Base-by-base conservation (phyloP, 345 rosid species). In the Melastoma malabathricum region DNA sequence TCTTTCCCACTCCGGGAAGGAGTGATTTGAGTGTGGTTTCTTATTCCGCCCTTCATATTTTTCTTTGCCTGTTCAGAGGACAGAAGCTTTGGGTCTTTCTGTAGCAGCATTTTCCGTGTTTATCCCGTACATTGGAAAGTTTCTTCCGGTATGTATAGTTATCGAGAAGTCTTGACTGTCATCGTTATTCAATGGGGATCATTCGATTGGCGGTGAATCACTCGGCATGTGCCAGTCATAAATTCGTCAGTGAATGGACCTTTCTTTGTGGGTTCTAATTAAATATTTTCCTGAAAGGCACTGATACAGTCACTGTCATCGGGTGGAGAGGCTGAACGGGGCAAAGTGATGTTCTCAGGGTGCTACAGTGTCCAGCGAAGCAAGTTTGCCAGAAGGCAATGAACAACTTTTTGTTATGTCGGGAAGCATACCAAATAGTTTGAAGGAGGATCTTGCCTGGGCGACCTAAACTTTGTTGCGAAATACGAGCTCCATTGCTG, bases 361-460 rank as follows among this genome's bases (percentile, higher is more conserved):
- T 41, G 72, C 84, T 27, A 65, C 54, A 57, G 61, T 57, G 38
- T 44, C 58, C 15, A 81, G 75, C 50, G 71, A 68, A 67, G 51
- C 62, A 48, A 66, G 68, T 25, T 69, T 83, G 16, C 94, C 94
- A 8, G 75, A 72, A 67, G 82, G 66, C 5, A 66, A 74, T 15
- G 76, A 86, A 54, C 94, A 83, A 67, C 65, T 89, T 29, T 83
- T 89, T 60, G 50, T 80, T 15, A 68, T 79, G 76, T 83, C 94
- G 4, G 70, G 73, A 18, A 58, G 61, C 48, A 58, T 82, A 15
- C 58, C 73, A 4, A 74, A 69, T 57, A 46, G 65, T 23, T 54
- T 60, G 60, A 82, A 79, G 67, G 92, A 84, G 67, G 79, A 77
- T 61, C 68, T 90, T 67, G 98, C 98, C 41, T 90, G 98, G 98